A percentile compares a stretch with the other conserved stretches of the same genome.
Evolutionary conservation across 306 rosid genomes (phyloP).

Genomic region (Albizia julibrissin): DNA sequence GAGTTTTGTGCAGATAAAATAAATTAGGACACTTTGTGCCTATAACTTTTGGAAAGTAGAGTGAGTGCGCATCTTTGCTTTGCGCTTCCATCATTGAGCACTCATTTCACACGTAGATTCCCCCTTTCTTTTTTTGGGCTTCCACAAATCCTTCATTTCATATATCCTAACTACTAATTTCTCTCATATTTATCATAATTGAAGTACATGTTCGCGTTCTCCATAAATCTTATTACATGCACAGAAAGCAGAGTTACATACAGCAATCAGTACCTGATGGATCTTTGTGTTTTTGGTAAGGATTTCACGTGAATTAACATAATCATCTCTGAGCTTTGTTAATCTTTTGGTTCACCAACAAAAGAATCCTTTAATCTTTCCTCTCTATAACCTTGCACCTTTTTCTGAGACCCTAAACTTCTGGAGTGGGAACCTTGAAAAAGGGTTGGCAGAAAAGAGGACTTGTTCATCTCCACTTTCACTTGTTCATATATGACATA

Average conservation of each 20-base stretch:
- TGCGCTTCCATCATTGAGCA: neutral
- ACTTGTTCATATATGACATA: neutral
- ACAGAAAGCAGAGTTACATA: neutral
- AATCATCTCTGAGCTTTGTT: neutral
- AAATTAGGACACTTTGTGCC: neutral
- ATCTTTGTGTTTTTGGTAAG: neutral
- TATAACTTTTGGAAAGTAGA: neutral
- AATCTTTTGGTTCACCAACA: neutral
- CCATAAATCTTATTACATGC: neutral
- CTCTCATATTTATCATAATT: neutral
- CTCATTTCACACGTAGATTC: neutral
- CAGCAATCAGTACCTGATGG: neutral
- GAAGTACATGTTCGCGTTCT: neutral
- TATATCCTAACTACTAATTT: neutral
- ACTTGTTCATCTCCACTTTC: neutral
- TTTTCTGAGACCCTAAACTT: neutral
- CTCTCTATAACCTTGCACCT: neutral
- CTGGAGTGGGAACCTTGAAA: neutral
- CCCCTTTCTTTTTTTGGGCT: neutral
- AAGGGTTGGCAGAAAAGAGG: neutral
- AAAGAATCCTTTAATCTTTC: neutral
- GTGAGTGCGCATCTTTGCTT: conserved; percentile 14
- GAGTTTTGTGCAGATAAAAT: neutral
- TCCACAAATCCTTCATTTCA: neutral
- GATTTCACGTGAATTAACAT: neutral